phyloP scores from a whole-genome alignment of 495 filamentous ascomycete species.

The Pseudotulostoma volvatum region DNA sequence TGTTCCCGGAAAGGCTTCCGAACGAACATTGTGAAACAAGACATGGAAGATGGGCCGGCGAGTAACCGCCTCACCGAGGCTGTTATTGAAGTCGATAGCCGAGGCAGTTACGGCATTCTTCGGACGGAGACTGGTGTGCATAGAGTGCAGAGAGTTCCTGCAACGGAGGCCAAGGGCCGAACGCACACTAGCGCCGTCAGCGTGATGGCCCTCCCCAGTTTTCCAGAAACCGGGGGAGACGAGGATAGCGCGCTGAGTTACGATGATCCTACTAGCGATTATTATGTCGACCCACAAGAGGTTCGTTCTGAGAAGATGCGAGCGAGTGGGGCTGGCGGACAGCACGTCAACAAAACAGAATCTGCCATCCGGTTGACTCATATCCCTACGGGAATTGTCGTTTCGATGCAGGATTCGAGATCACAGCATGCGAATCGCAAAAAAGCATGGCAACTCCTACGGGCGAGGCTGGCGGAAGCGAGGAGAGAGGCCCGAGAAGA shows the following conservation, averaged over 20 bases:
- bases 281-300: constrained; percentile 74
- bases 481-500: constrained; percentile 75
- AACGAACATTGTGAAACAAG: constrained; percentile 37
- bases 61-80: constrained; percentile 62
- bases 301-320: constrained; percentile 83
- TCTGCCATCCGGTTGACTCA: constrained; percentile 89
- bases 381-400: constrained; percentile 67
- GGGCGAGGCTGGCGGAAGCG: constrained; percentile 66
- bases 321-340: constrained; percentile 78
- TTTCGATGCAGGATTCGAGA: constrained; percentile 80
- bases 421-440: constrained; percentile 82
- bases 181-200: constrained; percentile 86
- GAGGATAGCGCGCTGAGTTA: constrained; percentile 43
- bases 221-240: constrained; percentile 41
- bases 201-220: constrained; percentile 78
- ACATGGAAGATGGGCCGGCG: constrained; percentile 36
- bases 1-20: constrained; percentile 49
- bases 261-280: constrained; percentile 75
- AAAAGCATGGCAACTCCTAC: constrained; percentile 70
- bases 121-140: constrained; percentile 87
- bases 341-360: constrained; percentile 97
- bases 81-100: constrained; percentile 63
- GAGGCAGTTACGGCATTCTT: constrained; percentile 63
- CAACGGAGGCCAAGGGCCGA: constrained; percentile 75
- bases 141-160: constrained; percentile 80